Evolutionary conservation across 768 basidiomycete genomes (phyloP).

Genomic region (Lentinula guzmanii): DNA sequence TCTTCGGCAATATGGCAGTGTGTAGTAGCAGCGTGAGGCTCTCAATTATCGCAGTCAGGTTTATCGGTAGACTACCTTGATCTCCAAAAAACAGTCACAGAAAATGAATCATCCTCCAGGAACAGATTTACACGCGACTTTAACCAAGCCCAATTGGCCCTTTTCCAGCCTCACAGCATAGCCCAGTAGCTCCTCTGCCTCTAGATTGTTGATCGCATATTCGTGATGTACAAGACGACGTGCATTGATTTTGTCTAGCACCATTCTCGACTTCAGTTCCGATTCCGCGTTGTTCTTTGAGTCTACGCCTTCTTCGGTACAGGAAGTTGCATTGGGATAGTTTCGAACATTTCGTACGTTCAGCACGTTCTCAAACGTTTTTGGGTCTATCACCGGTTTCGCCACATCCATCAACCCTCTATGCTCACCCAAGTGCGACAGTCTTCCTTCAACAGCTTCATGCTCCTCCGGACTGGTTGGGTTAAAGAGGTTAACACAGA

Average conservation of each 20-base stretch:
- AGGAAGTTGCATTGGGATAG: constrained; percentile 1
- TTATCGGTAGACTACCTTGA: no score
- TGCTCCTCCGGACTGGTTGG: constrained; percentile 63
- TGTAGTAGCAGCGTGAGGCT: no score
- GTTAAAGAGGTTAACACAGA: constrained; percentile 68
- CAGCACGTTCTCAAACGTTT: constrained; percentile 30
- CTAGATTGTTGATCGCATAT: constrained; percentile 62
- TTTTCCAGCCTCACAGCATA: constrained; percentile 49
- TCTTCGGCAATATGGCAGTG: no score
- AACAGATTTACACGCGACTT: not conserved
- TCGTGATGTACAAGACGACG: constrained; percentile 64
- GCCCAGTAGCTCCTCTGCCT: constrained; percentile 57
- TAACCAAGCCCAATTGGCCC: constrained; percentile 50
- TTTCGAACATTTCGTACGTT: constrained; percentile 13
- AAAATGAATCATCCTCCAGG: not conserved
- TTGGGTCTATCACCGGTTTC: constrained; percentile 40
- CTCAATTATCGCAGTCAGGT: no score
- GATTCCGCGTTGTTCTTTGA: constrained; percentile 13
- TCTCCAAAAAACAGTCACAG: not conserved
- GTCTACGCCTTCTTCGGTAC: constrained; percentile 2
- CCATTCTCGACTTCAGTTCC: constrained; percentile 32
- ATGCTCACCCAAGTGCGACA: constrained; percentile 9
- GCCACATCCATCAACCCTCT: constrained; percentile 48
- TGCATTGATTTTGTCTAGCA: constrained; percentile 65
- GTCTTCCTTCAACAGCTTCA: constrained; percentile 26